These are phyloP conservation scores for Combretum micranthum DNA, from an alignment of 345 rosid genomes.

Conservation along the genomic window DNA sequence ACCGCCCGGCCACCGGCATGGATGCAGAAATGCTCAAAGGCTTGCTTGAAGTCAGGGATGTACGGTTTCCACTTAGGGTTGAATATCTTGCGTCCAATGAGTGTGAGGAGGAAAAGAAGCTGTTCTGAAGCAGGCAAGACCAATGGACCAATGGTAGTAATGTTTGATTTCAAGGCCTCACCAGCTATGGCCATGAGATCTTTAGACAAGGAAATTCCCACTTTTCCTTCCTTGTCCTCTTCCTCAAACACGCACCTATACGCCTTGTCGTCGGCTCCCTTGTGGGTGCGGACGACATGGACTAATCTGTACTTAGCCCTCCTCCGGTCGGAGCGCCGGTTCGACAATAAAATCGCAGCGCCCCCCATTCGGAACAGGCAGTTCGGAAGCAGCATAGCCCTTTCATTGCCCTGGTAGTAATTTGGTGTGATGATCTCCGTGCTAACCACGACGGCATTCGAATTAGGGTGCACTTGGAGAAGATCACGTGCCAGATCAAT, in stretches of 20 bases:
- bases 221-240: constrained; percentile 58
- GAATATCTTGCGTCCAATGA: constrained; percentile 59
- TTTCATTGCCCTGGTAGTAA: constrained; percentile 58
- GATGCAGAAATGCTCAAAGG: constrained; percentile 88
- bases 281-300: constrained; percentile 71
- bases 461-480: constrained; percentile 62
- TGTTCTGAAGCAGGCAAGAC: constrained; percentile 79
- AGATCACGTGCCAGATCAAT: constrained; percentile 65
- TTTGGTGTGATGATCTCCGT: constrained; percentile 73
- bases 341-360: constrained; percentile 59
- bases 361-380: constrained; percentile 85
- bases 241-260: constrained; percentile 59
- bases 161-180: constrained; percentile 68
- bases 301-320: constrained; percentile 65
- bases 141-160: constrained; percentile 70
- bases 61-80: constrained; percentile 67
- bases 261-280: constrained; percentile 71
- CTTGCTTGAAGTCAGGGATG: constrained; percentile 79
- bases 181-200: constrained; percentile 82
- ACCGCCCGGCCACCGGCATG: constrained; percentile 94
- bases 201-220: constrained; percentile 59
- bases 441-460: constrained; percentile 58
- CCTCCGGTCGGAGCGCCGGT: constrained; percentile 44
- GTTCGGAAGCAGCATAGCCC: constrained; percentile 77
- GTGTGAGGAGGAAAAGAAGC: constrained; percentile 46